Percentiles rank a stretch among this genome's conserved stretches.
Evolutionary conservation across 75 land plant species (phyloP).

Genomic region (Pinus taeda): DNA sequence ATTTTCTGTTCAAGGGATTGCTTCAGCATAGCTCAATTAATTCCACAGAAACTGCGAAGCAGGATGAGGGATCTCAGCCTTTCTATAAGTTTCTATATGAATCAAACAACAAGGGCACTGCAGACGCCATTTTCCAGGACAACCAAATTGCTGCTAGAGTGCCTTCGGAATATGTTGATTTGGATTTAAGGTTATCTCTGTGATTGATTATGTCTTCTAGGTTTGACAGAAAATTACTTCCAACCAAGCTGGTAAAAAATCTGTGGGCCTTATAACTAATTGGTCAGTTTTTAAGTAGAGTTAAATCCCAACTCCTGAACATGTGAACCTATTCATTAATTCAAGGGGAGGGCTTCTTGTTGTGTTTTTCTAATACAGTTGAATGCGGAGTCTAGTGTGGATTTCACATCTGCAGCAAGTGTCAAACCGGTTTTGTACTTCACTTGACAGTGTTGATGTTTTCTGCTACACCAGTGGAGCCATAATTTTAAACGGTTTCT

Average conservation of each 20-base stretch:
- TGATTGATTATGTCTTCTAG: not conserved
- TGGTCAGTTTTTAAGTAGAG: not conserved
- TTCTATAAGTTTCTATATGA: not conserved
- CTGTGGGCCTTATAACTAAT: not conserved
- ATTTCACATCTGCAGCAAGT: not conserved
- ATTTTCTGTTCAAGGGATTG: not conserved
- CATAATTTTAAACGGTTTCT: not conserved
- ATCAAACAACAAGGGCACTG: not conserved
- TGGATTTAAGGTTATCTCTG: slow-evolving; percentile 3
- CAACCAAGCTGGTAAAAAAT: not conserved
- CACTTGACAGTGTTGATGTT: not conserved
- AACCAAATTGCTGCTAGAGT: not conserved
- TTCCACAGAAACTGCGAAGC: not conserved
- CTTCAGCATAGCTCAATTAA: not conserved
- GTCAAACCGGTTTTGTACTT: not conserved
- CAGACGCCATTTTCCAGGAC: not conserved
- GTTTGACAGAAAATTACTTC: not conserved
- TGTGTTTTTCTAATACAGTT: slow-evolving; percentile 1
- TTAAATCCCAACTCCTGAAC: not conserved
- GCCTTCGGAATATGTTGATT: not conserved
- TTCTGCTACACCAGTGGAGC: not conserved
- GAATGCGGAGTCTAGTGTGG: not conserved
- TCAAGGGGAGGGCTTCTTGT: not conserved
- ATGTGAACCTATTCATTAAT: not conserved
- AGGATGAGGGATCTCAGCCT: not conserved